Base-by-base conservation (phyloP, 495 filamentous ascomycete species). In the Xylaria telfairii region DNA sequence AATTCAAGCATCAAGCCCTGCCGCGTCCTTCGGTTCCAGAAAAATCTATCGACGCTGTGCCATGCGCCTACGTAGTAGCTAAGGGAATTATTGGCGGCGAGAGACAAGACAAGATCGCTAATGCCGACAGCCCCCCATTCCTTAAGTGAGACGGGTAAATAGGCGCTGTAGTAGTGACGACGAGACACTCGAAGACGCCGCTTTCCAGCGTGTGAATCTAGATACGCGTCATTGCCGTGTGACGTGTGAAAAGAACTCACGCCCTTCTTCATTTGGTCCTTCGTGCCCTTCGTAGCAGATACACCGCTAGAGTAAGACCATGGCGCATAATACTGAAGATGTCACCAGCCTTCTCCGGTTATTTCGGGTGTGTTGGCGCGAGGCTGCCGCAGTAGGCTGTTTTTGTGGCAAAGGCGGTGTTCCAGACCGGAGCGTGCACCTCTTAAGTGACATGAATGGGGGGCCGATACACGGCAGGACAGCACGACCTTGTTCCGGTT, bases 401-500 rank as follows among this genome's bases (percentile, higher is more conserved):
- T 39, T 32, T 28, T 57, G 53, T 68, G 41, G 51, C 66, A 26
- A 60, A 67, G 21, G 39, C 3, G 9, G 4, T 30, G 49, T 53
- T 53, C 46, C 21, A 39, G 63, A 53, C 46, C 19, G 24, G 17
- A 39, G 62, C 17, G 57, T 28, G 28, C 34, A 6, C n/a, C n/a
- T 15, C 26, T 65, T 24, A 6, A 44, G 24, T 54, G 64, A 54
- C 30, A 51, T 51, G 34, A 32, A 21, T 26, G 6, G 8, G 15
- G 44, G 39, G 3, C 17, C 15, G 42, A 39, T 49, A 46, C 53
- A 67, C 65, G 21, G 12, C 65, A 60, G 24, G 53, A 47, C 65
- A 44, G 67, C 42, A 57, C 28, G 39, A 39, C 56, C 60, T 44
- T 51, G 67, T 49, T 34, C 30, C 54, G 51, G 61, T 26, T 67